Base-by-base conservation (phyloP, 2,329 filamentous ascomycete species). In the Aspergillus ruber region DNA sequence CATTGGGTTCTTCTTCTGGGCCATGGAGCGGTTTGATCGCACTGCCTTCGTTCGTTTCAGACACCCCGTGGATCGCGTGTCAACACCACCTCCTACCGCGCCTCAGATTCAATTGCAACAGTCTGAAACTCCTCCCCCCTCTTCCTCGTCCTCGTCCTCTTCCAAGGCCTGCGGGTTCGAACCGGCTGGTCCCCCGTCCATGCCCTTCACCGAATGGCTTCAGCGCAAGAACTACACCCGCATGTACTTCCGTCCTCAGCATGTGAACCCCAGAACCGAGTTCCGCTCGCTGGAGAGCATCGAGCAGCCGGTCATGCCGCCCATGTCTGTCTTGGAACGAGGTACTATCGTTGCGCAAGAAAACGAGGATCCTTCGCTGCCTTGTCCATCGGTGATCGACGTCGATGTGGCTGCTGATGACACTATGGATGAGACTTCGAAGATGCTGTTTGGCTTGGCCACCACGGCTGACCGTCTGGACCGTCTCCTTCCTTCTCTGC, bases 141-240 rank as follows among this genome's bases (percentile, higher is more conserved):
- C n/a, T 15, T 15, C 35, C 2, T 38, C 50, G 21, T 29, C 25
- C 25, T 49, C 48, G 7, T 43, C 53, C 20, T 43, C 45, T 21
- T 17, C 48, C 23, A 57, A 56, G 41, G 52, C 63, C 41, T 71
- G 68, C 50, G 65, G 67, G 29, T 57, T 61, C 15, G 64, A 70
- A 39, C 62, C 64, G 9, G 59, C 59, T 42, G 49, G 63, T 25
- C 55, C 62, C 42, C 63, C 67, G 21, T 65, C 66, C 10, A 48
- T 71, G 29, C 59, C 67, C 6, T 66, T 71, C 56, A 55, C 58
- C 40, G 69, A 71, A 57, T 72, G 68, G 69, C 63, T 72, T 35
- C 57, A 59, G 15, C 67, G 66, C 59, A 72, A 72, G 62, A 71
- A 71, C 56, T 71, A 69, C 52, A 72, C 68, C 27, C 69, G 69